These are phyloP conservation scores for Podila clonocystis DNA, from an alignment of 192 early-diverging fungal species.

Conservation along the genomic window DNA sequence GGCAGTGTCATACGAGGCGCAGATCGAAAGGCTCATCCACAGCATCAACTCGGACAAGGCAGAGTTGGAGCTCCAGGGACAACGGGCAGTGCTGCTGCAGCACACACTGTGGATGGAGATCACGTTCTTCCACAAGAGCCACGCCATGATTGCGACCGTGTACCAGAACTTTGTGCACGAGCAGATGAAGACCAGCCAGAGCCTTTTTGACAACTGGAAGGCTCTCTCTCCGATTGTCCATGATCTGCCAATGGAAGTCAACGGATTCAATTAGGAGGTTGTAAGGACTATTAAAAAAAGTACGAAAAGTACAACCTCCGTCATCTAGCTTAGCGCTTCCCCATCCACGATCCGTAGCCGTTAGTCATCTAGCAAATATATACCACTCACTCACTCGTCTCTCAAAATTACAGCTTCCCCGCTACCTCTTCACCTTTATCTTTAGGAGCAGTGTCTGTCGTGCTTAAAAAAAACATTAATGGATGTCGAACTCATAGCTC, in stretches of 20 bases:
- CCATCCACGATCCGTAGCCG: too few relatives aligned
- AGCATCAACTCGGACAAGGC: constrained; percentile 55
- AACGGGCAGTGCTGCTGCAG: constrained; percentile 59
- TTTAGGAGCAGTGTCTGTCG: too few relatives aligned
- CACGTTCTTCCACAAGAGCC: constrained; percentile 67
- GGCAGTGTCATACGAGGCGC: constrained; percentile 23
- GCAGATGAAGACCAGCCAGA: constrained; percentile 61
- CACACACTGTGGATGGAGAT: constrained; percentile 68
- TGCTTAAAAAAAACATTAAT: too few relatives aligned
- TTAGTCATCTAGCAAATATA: too few relatives aligned
- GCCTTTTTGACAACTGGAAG: constrained; percentile 65
- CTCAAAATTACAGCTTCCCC: too few relatives aligned
- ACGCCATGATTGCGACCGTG: constrained; percentile 61
- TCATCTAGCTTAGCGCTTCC: too few relatives aligned
- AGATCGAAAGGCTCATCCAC: constrained; percentile 39
- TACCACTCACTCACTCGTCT: too few relatives aligned
- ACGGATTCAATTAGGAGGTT: constrained; percentile 48
- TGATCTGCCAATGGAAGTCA: constrained; percentile 62
- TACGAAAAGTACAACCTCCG: too few relatives aligned
- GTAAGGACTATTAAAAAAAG: too few relatives aligned
- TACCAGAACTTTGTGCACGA: constrained; percentile 71
- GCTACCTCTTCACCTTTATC: too few relatives aligned
- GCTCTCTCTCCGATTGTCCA: constrained; percentile 52
- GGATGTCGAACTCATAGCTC: too few relatives aligned
- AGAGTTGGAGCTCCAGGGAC: constrained; percentile 60